Base-by-base conservation (phyloP, 192 early-diverging fungal genomes). In the Rhizophagus sp. region DNA sequence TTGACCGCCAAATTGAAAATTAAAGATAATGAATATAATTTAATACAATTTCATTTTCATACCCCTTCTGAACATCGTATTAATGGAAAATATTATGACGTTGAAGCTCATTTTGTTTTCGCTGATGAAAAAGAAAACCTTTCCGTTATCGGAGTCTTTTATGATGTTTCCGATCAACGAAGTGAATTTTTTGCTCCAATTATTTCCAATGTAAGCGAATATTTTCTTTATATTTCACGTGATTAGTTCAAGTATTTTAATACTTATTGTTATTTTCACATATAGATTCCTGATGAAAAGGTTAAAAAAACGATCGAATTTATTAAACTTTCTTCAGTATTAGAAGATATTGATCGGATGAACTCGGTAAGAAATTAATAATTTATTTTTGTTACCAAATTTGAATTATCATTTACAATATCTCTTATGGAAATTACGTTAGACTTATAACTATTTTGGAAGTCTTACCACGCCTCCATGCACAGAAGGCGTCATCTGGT, bases 391-490 rank as follows among this genome's bases (percentile, higher is more conserved):
- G 22, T 47, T 12, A 47, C 44, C 1, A 12, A 47, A 12, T 0
- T 12, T 47, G 11, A 47, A 47, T 47, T 10, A 12, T 47, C 44
- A 11, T 8, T 62, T 41, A 8, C 6, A 41, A 8, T 41, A 41
- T 7, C 7, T 6, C 39, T 5, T 41, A 41, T 8, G 39, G 6
- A 8, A 22, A 69, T 34, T n/a, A 19, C 19, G 52, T n/a, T 30
- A 78, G 78, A 5, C 68, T 0, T 84, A 82, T 81, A 83, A 81
- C 69, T 92, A 92, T 80, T 39, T 62, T 8, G 91, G 91, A 24
- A 85, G 83, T 47, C 79, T 92, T 66, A 92, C 91, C 12, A 90
- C 90, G 1, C 91, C 91, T n/a, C 91, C 91, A 7, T 92, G 91
- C 77, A 82, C 84, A 0, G 91, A 92, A 79, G 85, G 87, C 33